A percentile compares a stretch with the other conserved stretches of the same genome.
These are phyloP conservation scores for Amoeboaphelidium protococcarum DNA, from an alignment of 371 early-diverging fungal genomes.

Conservation along the genomic window DNA sequence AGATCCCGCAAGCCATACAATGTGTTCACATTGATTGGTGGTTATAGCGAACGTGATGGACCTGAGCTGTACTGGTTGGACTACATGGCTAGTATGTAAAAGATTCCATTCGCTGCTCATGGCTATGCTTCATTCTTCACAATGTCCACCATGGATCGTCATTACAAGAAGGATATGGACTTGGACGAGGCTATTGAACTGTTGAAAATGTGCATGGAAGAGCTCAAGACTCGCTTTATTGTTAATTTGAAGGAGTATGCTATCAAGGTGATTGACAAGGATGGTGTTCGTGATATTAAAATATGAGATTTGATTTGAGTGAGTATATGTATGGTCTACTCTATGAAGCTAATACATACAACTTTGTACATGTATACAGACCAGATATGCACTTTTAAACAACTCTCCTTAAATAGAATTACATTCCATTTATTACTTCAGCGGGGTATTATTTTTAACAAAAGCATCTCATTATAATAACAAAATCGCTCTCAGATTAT, in stretches of 20 bases:
- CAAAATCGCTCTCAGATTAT: no score
- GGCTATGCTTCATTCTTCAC: slow-evolving; percentile 78
- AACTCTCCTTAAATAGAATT: neutral
- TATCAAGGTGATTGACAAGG: slow-evolving; percentile 52
- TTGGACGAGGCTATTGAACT: slow-evolving; percentile 54
- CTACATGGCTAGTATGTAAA: slow-evolving; percentile 50
- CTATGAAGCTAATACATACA: no score
- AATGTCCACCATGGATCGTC: slow-evolving; percentile 72
- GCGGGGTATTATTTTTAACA: no score
- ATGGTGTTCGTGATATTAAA: slow-evolving; percentile 37
- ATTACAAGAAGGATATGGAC: slow-evolving; percentile 54
- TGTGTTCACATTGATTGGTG: slow-evolving; percentile 70
- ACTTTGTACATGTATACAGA: no score
- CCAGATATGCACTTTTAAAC: no score
- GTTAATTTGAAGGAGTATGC: slow-evolving; percentile 53
- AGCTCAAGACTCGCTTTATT: slow-evolving; percentile 62
- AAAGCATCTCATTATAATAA: no score
- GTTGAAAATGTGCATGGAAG: slow-evolving; percentile 52
- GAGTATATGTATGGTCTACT: no score
- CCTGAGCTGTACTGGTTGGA: slow-evolving; percentile 72
- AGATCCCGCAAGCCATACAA: slow-evolving; percentile 65
- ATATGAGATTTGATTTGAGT: no score
- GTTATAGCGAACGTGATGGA: slow-evolving; percentile 40
- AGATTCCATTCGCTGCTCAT: slow-evolving; percentile 67
- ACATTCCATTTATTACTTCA: neutral